A percentile compares a stretch with the other conserved stretches of the same genome.
Conservation (phyloP, 2,329 filamentous ascomycete species). For the Paramyrothecium roridum region DNA sequence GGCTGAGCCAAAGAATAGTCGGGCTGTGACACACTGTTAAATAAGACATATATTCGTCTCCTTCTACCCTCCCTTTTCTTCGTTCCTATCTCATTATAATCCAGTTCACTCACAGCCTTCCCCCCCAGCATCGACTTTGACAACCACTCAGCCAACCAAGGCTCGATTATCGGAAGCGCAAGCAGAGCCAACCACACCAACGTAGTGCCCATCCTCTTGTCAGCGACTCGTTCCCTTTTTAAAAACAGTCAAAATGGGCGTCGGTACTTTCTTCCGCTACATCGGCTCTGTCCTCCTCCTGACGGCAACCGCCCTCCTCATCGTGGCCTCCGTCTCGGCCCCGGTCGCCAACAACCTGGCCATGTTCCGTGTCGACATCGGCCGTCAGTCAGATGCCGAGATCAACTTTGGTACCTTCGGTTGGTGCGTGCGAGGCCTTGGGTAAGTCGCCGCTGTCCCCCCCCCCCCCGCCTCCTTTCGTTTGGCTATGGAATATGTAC, state of each 20-base stretch:
- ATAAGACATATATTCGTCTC: neutral
- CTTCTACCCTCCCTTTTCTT: neutral
- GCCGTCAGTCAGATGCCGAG: conserved; percentile 26
- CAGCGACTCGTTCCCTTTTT: conserved; percentile 5
- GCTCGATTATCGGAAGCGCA: conserved; percentile 9
- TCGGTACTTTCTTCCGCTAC: conserved; percentile 50
- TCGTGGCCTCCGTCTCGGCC: conserved; percentile 56
- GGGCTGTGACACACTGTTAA: neutral
- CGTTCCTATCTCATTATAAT: neutral
- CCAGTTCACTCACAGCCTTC: too few relatives aligned
- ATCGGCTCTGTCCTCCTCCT: conserved; percentile 58
- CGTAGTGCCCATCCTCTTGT: neutral
- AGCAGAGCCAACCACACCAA: conserved; percentile 4
- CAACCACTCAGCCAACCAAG: conserved; percentile 3
- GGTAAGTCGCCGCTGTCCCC: conserved; percentile 1
- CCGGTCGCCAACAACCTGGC: conserved; percentile 55
- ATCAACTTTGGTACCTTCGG: conserved; percentile 60
- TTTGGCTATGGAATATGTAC: conserved; percentile 1
- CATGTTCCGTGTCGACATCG: conserved; percentile 50
- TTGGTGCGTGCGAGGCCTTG: conserved; percentile 39
- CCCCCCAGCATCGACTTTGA: neutral
- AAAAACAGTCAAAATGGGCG: conserved; percentile 37
- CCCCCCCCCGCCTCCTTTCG: too few relatives aligned
- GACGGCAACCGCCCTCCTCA: conserved; percentile 49
- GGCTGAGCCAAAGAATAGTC: neutral